phyloP scores from a whole-genome alignment of 179 eudicot genomes.

The Carnegiea gigantea region DNA sequence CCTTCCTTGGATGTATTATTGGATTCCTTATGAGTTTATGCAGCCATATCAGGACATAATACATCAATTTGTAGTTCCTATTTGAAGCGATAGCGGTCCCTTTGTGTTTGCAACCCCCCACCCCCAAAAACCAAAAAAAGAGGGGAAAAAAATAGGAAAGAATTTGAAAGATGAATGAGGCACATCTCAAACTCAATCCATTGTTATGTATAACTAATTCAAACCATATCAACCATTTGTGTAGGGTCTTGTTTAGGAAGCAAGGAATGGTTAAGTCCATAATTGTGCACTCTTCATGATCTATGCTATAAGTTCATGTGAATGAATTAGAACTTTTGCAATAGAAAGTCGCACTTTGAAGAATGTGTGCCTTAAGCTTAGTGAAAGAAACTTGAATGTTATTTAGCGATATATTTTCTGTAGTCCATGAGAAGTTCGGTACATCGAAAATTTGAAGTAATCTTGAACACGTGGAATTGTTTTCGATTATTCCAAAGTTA shows the following conservation, averaged over 20 bases:
- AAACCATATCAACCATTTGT: background rate
- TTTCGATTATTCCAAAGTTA: too few relatives aligned
- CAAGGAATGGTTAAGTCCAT: too few relatives aligned
- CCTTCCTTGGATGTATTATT: conserved; percentile 8
- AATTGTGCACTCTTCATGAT: too few relatives aligned
- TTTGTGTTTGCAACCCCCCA: background rate
- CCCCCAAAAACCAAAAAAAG: background rate
- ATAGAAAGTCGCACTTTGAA: too few relatives aligned
- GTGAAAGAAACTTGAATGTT: too few relatives aligned
- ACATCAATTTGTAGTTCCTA: background rate
- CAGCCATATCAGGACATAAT: background rate
- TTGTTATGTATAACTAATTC: background rate
- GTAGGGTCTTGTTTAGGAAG: background rate
- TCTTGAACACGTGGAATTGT: too few relatives aligned
- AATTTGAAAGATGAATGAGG: background rate
- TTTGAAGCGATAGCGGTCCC: conserved; percentile 8
- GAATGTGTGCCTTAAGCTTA: too few relatives aligned
- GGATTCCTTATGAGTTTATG: conserved; percentile 12
- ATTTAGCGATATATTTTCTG: too few relatives aligned
- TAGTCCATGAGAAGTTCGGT: too few relatives aligned
- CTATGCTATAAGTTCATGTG: too few relatives aligned
- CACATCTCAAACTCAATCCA: background rate
- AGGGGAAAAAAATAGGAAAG: background rate
- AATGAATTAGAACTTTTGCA: too few relatives aligned
- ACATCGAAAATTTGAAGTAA: too few relatives aligned